Conservation (phyloP, 768 basidiomycete genomes). For the Russula sp. region DNA sequence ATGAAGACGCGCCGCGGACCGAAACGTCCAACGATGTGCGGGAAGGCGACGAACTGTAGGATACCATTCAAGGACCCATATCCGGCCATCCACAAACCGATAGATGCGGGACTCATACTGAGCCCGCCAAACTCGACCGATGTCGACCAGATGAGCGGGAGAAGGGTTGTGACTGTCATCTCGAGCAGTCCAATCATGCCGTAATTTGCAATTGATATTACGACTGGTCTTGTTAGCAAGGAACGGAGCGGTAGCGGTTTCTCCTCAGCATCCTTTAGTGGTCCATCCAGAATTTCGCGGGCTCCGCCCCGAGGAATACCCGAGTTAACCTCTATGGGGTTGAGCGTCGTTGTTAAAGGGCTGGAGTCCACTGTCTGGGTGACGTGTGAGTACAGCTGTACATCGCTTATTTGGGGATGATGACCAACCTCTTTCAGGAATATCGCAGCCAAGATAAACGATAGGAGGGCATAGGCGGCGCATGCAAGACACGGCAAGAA, state of each 20-base stretch:
- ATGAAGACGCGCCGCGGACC: constrained; percentile 35
- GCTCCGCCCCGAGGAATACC: not conserved
- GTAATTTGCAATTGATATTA: constrained; percentile 7
- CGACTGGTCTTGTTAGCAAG: constrained; percentile 10
- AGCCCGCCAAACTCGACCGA: constrained; percentile 40
- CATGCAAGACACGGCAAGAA: constrained; percentile 26
- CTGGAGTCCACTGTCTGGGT: not conserved
- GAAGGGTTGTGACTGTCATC: constrained; percentile 3
- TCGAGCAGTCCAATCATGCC: constrained; percentile 11
- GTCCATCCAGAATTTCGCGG: not conserved
- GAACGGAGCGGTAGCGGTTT: constrained; percentile 1
- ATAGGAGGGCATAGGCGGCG: constrained; percentile 7
- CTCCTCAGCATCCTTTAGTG: not conserved
- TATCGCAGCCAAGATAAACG: constrained; percentile 8
- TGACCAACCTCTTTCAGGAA: constrained; percentile 16
- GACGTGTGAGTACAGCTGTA: not conserved
- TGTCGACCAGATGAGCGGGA: constrained; percentile 42
- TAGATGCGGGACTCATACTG: constrained; percentile 33
- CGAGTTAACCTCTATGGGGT: not conserved
- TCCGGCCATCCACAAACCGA: constrained; percentile 34
- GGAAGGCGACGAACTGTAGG: constrained; percentile 37
- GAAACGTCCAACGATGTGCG: constrained; percentile 32
- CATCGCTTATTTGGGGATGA: too few relatives aligned
- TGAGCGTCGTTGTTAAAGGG: not conserved
- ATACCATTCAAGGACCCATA: constrained; percentile 35